Evolutionary conservation across 768 basidiomycete species (phyloP), one percentile per base, ranked within the genome.

Genomic region (Postia placenta): DNA sequence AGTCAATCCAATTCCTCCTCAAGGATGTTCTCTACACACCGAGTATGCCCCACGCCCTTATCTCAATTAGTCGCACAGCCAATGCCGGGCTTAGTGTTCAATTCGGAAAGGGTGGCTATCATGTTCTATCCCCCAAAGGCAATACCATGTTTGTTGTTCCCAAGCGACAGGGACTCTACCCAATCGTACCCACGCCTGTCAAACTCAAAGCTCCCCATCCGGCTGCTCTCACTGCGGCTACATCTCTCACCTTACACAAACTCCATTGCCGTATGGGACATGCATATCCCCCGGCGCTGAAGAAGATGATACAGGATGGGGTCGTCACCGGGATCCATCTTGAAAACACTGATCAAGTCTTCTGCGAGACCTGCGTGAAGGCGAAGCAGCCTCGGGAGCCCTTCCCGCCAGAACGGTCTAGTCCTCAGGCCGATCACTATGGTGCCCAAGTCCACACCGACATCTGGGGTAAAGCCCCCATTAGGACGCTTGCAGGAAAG

Each of bases 381-480:
- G n/a, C n/a, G n/a, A n/a, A n/a, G n/a, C n/a, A n/a, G n/a, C n/a
- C n/a, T n/a, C n/a, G n/a, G n/a, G n/a, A n/a, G n/a, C n/a, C n/a
- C n/a, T n/a, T n/a, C n/a, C n/a, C n/a, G n/a, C n/a, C n/a, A n/a
- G n/a, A n/a, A n/a, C n/a, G n/a, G n/a, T n/a, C n/a, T n/a, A n/a
- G n/a, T n/a, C n/a, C n/a, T n/a, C n/a, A n/a, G n/a, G n/a, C n/a
- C n/a, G n/a, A n/a, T n/a, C n/a, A n/a, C n/a, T 33, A 33, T 15
- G 30, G 30, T 7, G 9, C 7, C 7, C 30, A 15, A 7, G 30
- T 33, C 15, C 30, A 33, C 30, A 33, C 30, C 30, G 69, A 78
- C 48, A 19, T 75, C 0, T 76, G 74, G 72, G 75, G 72, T 11
- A 74, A 73, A 11, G 62, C 70, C 0, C 63, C 61, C 0, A 54